Evolutionary conservation across 768 basidiomycete species (phyloP).

Genomic region (Mycena alexandri): DNA sequence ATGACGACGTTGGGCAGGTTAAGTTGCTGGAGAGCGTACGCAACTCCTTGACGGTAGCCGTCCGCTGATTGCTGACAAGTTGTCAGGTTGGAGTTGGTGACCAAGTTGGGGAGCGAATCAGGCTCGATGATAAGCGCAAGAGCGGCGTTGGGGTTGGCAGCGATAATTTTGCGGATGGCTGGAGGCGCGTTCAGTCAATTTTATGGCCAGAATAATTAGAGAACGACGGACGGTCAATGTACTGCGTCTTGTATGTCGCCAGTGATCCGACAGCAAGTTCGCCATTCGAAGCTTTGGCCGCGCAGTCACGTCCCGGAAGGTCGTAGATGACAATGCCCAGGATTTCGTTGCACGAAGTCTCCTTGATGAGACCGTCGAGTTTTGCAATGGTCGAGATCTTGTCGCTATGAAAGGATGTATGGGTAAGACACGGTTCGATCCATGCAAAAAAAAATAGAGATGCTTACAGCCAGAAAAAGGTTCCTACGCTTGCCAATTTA

Average conservation of each 20-base stretch:
- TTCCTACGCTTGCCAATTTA: conserved; percentile 53
- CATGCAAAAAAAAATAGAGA: not conserved
- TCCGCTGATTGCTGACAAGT: conserved; percentile 55
- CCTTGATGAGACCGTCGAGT: conserved; percentile 53
- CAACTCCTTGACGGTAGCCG: conserved; percentile 47
- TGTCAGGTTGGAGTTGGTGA: conserved; percentile 58
- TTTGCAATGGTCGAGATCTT: conserved; percentile 20
- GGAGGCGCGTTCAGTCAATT: conserved; percentile 39
- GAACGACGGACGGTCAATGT: conserved; percentile 59
- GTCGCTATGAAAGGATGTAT: conserved; percentile 12
- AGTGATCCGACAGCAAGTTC: conserved; percentile 53
- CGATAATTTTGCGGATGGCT: conserved; percentile 55
- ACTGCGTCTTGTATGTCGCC: conserved; percentile 51
- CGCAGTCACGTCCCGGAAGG: conserved; percentile 60
- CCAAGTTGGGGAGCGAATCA: conserved; percentile 61
- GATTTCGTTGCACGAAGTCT: conserved; percentile 49
- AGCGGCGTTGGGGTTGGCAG: conserved; percentile 41
- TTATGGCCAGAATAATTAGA: conserved; percentile 39
- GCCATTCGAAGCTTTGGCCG: conserved; percentile 58
- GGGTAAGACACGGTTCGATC: conserved; percentile 1
- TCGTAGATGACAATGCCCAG: conserved; percentile 48
- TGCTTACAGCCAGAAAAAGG: conserved; percentile 52
- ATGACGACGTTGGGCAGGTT: conserved; percentile 50
- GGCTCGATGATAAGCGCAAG: conserved; percentile 53
- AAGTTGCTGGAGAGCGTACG: conserved; percentile 56